Base-by-base conservation (phyloP, 148 eudicot genomes). In the Selenicereus undatus region DNA sequence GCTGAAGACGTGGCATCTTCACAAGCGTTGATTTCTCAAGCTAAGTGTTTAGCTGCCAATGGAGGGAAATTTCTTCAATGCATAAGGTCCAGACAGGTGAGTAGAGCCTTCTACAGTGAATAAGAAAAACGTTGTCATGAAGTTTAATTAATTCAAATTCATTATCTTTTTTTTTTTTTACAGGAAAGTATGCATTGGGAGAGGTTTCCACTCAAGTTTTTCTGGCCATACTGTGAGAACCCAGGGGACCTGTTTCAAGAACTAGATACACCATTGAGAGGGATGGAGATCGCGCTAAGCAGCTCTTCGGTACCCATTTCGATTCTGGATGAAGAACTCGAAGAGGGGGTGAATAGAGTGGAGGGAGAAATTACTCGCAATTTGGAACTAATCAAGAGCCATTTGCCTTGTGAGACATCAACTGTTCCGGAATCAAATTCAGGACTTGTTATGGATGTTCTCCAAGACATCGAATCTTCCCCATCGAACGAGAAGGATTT, bases 171-270 rank as follows among this genome's bases (percentile, higher is more conserved):
- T 3, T 50, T 16, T 39, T 78, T 14, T 45, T 69, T 66, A 70
- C 88, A 93, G 97, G 95, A 93, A 89, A 89, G 90, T 87, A 90
- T 91, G 92, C 79, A 82, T 5, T 93, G 97, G 93, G 97, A 93
- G 85, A 89, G 85, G 79, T 71, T 88, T 79, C 88, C 86, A 11
- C 13, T 86, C 71, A 88, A 85, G 60, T 84, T 86, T 78, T 73
- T 91, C 11, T 83, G 81, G 76, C 87, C 90, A 0, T 83, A 84
- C 43, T 87, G 86, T 71, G 69, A 30, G 81, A 89, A 90, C 68
- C 91, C 93, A 80, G 92, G 88, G 39, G 90, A 90, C 43, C 79
- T 68, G 50, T 80, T 90, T 65, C 90, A 91, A 81, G 86, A 78
- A 24, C 74, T 89, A 17, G 91, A 93, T 50, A 89, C 84, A 16